phyloP scores from a whole-genome alignment of 2,329 filamentous ascomycete genomes.

The Epichloe sylvatica region DNA sequence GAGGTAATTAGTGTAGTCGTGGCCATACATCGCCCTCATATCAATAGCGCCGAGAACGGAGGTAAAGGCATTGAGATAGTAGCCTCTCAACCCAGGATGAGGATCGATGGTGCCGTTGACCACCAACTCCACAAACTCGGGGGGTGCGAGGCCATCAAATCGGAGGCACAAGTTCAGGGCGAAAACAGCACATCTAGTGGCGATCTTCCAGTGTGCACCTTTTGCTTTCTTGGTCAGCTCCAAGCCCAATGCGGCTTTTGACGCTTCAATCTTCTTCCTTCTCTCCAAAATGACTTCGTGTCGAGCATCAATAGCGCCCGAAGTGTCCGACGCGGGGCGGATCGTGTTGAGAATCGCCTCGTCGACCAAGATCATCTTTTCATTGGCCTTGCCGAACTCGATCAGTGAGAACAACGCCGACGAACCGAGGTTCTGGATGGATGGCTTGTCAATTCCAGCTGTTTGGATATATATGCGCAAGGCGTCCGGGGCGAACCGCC shows the following conservation, averaged over 20 bases:
- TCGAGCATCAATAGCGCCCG: constrained; percentile 41
- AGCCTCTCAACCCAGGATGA: constrained; percentile 69
- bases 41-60: constrained; percentile 73
- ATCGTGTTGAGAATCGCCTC: constrained; percentile 56
- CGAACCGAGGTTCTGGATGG: constrained; percentile 77
- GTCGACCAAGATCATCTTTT: constrained; percentile 74
- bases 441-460: constrained; percentile 80
- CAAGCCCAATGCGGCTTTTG: constrained; percentile 66
- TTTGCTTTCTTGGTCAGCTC: constrained; percentile 68
- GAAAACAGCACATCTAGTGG: constrained; percentile 76
- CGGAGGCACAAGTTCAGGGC: constrained; percentile 80
- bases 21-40: constrained; percentile 69
- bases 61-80: constrained; percentile 68
- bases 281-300: constrained; percentile 63
- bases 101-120: constrained; percentile 74
- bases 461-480: constrained; percentile 84
- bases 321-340: constrained; percentile 52
- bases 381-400: constrained; percentile 80
- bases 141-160: constrained; percentile 78
- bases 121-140: constrained; percentile 71
- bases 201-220: constrained; percentile 91
- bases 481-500: constrained; percentile 85
- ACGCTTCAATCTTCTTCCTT: constrained; percentile 62
- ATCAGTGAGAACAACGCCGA: constrained; percentile 74
- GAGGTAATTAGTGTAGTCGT: constrained; percentile 78